phyloP scores from a whole-genome alignment of 345 rosid species.

The Lepidium sativum region DNA sequence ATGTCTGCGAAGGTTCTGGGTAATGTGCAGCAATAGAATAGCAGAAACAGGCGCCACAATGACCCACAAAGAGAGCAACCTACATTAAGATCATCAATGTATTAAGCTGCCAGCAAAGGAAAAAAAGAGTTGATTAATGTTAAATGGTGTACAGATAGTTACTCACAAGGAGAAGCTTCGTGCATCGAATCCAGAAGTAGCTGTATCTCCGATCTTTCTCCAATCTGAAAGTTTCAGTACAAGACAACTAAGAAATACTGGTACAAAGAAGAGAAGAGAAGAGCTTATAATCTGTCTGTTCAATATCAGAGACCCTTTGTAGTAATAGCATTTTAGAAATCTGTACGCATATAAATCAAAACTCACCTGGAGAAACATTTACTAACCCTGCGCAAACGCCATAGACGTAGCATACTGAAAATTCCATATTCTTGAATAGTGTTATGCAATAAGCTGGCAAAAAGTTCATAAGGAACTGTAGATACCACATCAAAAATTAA shows the following conservation, averaged over 20 bases:
- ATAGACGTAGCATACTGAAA: conserved; percentile 74
- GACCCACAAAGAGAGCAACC: conserved; percentile 77
- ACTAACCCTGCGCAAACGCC: conserved; percentile 87
- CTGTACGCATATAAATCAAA: background rate
- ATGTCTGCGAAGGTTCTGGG: conserved; percentile 41
- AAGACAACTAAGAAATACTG: background rate
- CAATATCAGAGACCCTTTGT: background rate
- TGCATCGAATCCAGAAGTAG: conserved; percentile 61
- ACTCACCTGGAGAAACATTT: conserved; percentile 42
- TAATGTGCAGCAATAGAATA: conserved; percentile 49
- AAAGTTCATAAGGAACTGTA: conserved; percentile 60
- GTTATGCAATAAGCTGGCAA: conserved; percentile 34
- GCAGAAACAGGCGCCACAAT: conserved; percentile 65
- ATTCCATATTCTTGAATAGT: conserved; percentile 47
- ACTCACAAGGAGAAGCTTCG: conserved; percentile 70
- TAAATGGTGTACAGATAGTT: background rate
- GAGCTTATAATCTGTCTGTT: background rate
- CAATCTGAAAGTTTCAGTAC: conserved; percentile 33
- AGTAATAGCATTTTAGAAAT: background rate
- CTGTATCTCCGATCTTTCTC: conserved; percentile 75
- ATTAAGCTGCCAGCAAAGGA: background rate
- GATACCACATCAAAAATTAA: conserved; percentile 57
- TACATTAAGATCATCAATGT: conserved; percentile 19
- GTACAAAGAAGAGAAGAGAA: background rate
- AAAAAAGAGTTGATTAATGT: background rate